These are phyloP conservation scores for Aciculosporium take DNA, from an alignment of 2,329 filamentous ascomycete genomes.

Conservation along the genomic window DNA sequence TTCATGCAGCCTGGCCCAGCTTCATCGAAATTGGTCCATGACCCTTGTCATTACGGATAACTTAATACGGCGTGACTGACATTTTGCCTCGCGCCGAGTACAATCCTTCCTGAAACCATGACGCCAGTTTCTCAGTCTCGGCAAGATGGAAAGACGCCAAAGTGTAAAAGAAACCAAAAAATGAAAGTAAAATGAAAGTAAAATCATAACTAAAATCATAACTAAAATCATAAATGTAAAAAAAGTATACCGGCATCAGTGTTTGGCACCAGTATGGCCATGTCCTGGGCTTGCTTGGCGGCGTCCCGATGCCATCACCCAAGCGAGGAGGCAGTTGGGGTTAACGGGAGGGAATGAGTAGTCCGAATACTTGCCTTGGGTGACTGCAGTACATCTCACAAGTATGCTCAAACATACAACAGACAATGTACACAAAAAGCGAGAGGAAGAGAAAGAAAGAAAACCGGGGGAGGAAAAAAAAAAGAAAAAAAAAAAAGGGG, in stretches of 20 bases:
- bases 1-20: slow-evolving; percentile 2
- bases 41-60: background rate
- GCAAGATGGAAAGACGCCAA: background rate
- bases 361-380: background rate
- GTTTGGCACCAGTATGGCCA: too few species aligned
- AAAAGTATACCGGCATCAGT: background rate
- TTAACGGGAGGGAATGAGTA: background rate
- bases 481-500: too few species aligned
- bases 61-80: background rate
- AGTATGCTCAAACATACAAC: too few species aligned
- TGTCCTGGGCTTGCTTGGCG: background rate
- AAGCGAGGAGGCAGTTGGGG: background rate
- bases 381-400: background rate
- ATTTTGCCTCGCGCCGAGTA: background rate
- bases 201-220: too few species aligned
- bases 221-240: too few species aligned
- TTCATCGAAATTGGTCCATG: background rate
- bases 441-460: too few species aligned
- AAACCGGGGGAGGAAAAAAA: too few species aligned
- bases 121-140: background rate
- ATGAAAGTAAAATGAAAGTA: too few species aligned
- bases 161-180: background rate
- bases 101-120: background rate
- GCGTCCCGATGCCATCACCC: background rate
- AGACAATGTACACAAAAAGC: background rate